Conservation (phyloP, 1,284 basidiomycete species). For the Leccinum huronense region DNA sequence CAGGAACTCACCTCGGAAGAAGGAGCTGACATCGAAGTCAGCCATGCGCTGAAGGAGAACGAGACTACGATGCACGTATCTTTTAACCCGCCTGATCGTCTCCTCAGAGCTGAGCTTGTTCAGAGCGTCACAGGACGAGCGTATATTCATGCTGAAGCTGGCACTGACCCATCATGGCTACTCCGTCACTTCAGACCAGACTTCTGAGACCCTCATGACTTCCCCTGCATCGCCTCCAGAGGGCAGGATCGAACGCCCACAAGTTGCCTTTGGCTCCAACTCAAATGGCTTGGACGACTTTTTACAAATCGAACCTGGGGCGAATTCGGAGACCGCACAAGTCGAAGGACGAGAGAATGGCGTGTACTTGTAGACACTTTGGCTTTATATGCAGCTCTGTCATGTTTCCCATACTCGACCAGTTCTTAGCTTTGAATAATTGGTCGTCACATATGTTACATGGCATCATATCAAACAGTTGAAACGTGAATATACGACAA, state of each 20-base stretch:
- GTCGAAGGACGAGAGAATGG: slow-evolving; percentile 19
- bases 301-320: not conserved
- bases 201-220: slow-evolving; percentile 7
- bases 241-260: slow-evolving; percentile 9
- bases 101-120: slow-evolving; percentile 19
- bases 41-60: slow-evolving; percentile 53
- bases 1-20: slow-evolving; percentile 30
- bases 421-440: not conserved
- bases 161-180: slow-evolving; percentile 66
- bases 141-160: slow-evolving; percentile 62
- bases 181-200: slow-evolving; percentile 27
- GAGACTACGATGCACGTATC: slow-evolving; percentile 45
- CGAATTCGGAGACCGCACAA: slow-evolving; percentile 1
- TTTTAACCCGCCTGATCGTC: not conserved
- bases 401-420: not conserved
- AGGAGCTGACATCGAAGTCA: slow-evolving; percentile 43
- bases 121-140: slow-evolving; percentile 71
- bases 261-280: slow-evolving; percentile 5
- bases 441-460: not conserved
- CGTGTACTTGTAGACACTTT: slow-evolving; percentile 29
- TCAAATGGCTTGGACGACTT: slow-evolving; percentile 19
- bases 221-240: not conserved
- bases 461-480: not conserved
- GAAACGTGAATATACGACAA: not conserved
- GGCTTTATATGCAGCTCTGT: not conserved